Conservation (phyloP, 768 basidiomycete species). For the Arthromyces matolae region DNA sequence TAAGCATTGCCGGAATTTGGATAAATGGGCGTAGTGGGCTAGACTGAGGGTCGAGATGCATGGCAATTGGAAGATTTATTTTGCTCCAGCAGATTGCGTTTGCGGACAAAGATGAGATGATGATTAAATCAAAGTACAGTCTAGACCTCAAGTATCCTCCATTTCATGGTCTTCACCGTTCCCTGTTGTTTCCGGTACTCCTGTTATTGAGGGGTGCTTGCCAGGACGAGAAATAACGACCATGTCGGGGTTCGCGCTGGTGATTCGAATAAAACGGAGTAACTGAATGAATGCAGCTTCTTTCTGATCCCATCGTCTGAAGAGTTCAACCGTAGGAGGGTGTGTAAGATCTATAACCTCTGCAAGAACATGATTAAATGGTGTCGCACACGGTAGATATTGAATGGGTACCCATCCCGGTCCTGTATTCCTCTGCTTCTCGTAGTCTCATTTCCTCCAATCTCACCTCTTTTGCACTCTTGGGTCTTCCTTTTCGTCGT, state of each 20-base stretch:
- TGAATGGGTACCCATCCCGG: conserved; percentile 65
- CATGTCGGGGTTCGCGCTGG: conserved; percentile 45
- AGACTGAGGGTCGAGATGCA: neutral
- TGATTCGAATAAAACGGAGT: conserved; percentile 75
- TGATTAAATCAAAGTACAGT: conserved; percentile 8
- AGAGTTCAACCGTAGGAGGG: conserved; percentile 60
- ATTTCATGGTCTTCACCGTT: conserved; percentile 18
- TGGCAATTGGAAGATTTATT: neutral
- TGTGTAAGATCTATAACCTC: conserved; percentile 82
- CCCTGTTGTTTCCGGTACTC: conserved; percentile 1
- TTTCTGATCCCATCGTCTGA: conserved; percentile 76
- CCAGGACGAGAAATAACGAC: conserved; percentile 58
- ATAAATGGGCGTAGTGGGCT: neutral
- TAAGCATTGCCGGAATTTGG: neutral
- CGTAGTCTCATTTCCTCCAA: conserved; percentile 67
- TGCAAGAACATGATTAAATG: conserved; percentile 27
- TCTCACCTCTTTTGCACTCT: conserved; percentile 61
- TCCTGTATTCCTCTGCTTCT: conserved; percentile 71
- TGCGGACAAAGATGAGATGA: conserved; percentile 10
- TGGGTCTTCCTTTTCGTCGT: conserved; percentile 73
- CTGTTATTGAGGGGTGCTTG: conserved; percentile 41
- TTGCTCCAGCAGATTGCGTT: neutral
- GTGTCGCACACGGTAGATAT: neutral
- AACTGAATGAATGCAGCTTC: conserved; percentile 68
- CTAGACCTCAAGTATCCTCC: conserved; percentile 14